These are phyloP conservation scores for Silene latifolia DNA, from an alignment of 148 eudicot genomes.

Conservation along the genomic window DNA sequence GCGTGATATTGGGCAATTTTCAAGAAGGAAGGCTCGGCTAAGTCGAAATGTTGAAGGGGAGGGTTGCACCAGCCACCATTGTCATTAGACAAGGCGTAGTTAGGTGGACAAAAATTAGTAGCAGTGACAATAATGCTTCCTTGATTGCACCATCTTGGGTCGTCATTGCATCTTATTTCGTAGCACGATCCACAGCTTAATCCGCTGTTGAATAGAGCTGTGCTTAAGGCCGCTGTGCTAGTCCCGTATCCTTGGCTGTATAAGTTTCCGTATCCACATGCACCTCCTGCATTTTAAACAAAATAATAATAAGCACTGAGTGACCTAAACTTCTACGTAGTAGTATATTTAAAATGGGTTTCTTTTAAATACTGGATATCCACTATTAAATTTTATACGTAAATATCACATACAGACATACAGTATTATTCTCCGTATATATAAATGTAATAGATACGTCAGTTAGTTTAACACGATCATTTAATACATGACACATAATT, in stretches of 20 bases:
- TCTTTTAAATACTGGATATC: too few species aligned
- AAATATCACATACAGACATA: too few species aligned
- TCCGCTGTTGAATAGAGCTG: constrained; percentile 76
- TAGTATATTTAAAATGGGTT: too few species aligned
- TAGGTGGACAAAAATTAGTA: constrained; percentile 80
- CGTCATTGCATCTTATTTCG: constrained; percentile 50
- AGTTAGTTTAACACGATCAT: constrained; percentile 19
- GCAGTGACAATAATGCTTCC: constrained; percentile 65
- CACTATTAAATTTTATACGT: too few species aligned
- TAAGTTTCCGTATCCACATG: constrained; percentile 85
- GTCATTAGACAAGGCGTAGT: constrained; percentile 22
- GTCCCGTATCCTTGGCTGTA: constrained; percentile 73
- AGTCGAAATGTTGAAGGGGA: constrained; percentile 77
- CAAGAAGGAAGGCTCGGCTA: constrained; percentile 76
- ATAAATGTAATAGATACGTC: too few species aligned
- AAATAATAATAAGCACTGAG: too few species aligned
- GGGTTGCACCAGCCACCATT: constrained; percentile 97
- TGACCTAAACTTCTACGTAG: too few species aligned
- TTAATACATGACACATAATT: constrained; percentile 24
- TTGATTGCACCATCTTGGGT: constrained; percentile 56
- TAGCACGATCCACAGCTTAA: constrained; percentile 70
- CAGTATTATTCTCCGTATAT: too few species aligned
- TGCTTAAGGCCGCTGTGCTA: constrained; percentile 80
- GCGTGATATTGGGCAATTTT: constrained; percentile 77
- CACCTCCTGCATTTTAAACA: constrained; percentile 46